These are phyloP conservation scores for Colletotrichum salicis DNA, from an alignment of 2,329 filamentous ascomycete species.

Conservation along the genomic window DNA sequence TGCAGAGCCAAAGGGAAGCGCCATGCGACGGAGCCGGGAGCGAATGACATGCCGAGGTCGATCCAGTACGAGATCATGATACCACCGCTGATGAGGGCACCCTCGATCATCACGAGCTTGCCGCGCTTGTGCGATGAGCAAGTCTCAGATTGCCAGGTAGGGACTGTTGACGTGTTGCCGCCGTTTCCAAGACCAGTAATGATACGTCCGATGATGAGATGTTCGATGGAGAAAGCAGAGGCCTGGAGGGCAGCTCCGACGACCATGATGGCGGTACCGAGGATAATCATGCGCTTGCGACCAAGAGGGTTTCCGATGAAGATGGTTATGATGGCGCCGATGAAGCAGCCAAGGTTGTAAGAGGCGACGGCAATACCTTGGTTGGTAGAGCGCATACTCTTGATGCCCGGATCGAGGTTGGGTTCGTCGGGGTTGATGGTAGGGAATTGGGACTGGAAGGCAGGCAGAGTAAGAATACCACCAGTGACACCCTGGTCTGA, in stretches of 20 bases:
- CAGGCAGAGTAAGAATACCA: constrained; percentile 75
- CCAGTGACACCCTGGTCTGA: constrained; percentile 82
- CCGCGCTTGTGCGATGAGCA: constrained; percentile 67
- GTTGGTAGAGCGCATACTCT: constrained; percentile 58
- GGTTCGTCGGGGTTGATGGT: constrained; percentile 38
- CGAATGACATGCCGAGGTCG: constrained; percentile 66
- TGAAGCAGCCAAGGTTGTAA: constrained; percentile 70
- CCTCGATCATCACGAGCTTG: constrained; percentile 71
- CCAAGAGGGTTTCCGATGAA: constrained; percentile 51
- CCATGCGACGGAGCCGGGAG: constrained; percentile 62
- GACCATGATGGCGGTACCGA: constrained; percentile 56
- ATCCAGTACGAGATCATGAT: constrained; percentile 71
- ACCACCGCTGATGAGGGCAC: constrained; percentile 66
- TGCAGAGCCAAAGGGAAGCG: constrained; percentile 70
- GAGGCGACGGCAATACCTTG: constrained; percentile 66
- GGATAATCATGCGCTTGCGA: constrained; percentile 53
- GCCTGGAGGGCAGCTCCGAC: constrained; percentile 57
- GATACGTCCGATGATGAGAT: constrained; percentile 66
- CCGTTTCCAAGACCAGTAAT: constrained; percentile 52
- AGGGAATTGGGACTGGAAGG: constrained; percentile 66
- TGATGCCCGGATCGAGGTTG: constrained; percentile 43
- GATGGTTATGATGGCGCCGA: constrained; percentile 54
- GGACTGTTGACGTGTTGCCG: constrained; percentile 57
- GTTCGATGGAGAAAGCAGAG: constrained; percentile 56
- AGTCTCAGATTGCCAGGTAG: constrained; percentile 71